Evolutionary conservation across 2,329 filamentous ascomycete genomes (phyloP).

Genomic region (Pyricularia pennisetigena): DNA sequence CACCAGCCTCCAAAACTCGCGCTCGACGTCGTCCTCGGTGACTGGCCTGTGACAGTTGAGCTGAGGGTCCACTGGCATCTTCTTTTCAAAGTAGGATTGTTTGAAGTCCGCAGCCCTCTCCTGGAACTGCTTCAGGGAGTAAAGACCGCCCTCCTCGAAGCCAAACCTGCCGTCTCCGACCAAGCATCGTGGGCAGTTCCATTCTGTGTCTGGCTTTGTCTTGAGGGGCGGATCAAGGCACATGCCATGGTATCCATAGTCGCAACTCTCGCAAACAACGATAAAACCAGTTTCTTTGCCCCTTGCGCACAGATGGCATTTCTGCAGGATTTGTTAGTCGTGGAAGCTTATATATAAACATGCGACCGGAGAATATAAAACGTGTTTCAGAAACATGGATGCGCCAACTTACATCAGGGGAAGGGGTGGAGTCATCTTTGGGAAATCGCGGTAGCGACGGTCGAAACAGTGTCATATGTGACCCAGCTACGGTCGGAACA

Average conservation of each 20-base stretch:
- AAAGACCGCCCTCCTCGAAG: slow-evolving; percentile 92
- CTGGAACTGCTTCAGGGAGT: slow-evolving; percentile 92
- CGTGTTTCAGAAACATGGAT: background rate
- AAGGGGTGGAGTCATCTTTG: slow-evolving; percentile 37
- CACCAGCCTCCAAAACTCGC: slow-evolving; percentile 93
- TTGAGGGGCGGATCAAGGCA: slow-evolving; percentile 84
- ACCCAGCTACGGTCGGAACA: slow-evolving; percentile 82
- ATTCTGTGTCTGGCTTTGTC: slow-evolving; percentile 71
- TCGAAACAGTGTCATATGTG: slow-evolving; percentile 91
- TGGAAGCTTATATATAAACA: background rate
- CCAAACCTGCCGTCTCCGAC: slow-evolving; percentile 96
- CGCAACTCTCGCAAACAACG: slow-evolving; percentile 83
- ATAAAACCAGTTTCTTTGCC: slow-evolving; percentile 63
- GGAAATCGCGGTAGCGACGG: slow-evolving; percentile 62
- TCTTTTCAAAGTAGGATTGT: slow-evolving; percentile 82
- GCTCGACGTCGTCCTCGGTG: slow-evolving; percentile 90
- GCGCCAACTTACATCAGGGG: slow-evolving; percentile 28
- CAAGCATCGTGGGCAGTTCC: slow-evolving; percentile 91
- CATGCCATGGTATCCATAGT: slow-evolving; percentile 73
- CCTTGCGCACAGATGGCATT: slow-evolving; percentile 80
- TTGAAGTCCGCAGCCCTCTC: slow-evolving; percentile 95
- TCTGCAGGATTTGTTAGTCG: slow-evolving; percentile 30
- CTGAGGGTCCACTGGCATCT: slow-evolving; percentile 79
- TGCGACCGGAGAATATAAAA: background rate
- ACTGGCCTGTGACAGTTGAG: slow-evolving; percentile 72